Percentiles rank a stretch among this genome's conserved stretches.
phyloP scores from a whole-genome alignment of 176 grass and related monocot species.

The Chrysopogon serrulatus region DNA sequence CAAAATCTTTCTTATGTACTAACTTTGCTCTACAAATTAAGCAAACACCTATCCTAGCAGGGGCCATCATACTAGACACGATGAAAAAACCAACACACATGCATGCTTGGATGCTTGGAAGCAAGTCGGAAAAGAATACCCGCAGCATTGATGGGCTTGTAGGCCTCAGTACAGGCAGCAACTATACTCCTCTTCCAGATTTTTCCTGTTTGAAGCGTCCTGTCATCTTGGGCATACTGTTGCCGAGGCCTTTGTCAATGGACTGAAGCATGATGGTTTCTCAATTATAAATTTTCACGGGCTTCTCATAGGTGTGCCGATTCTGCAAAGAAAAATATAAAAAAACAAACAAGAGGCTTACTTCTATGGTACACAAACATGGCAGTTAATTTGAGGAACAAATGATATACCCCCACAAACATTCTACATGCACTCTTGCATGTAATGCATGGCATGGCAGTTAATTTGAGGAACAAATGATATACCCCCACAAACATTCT shows the following conservation, averaged over 20 bases:
- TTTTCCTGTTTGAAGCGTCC: background rate
- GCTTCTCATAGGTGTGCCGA: slow-evolving; percentile 68
- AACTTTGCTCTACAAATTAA: slow-evolving; percentile 49
- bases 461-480: background rate
- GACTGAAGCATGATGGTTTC: background rate
- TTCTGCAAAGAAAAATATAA: slow-evolving; percentile 39
- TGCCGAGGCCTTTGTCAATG: background rate
- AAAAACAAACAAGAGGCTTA: slow-evolving; percentile 14
- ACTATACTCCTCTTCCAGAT: background rate
- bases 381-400: background rate
- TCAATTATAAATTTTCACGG: slow-evolving; percentile 81
- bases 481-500: background rate
- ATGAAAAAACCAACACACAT: slow-evolving; percentile 22
- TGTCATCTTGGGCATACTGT: background rate
- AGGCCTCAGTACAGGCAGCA: slow-evolving; percentile 8
- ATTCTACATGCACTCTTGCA: background rate
- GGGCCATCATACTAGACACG: slow-evolving; percentile 32
- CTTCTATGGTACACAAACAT: background rate
- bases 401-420: background rate
- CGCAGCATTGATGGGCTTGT: background rate
- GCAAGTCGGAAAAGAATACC: slow-evolving; percentile 17
- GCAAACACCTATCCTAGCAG: slow-evolving; percentile 48
- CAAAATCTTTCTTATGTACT: slow-evolving; percentile 68
- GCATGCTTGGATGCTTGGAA: slow-evolving; percentile 13
- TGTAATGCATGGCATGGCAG: background rate